Evolutionary conservation across 176 grass and related monocot species (phyloP).

Genomic region (Oryza meridionalis): DNA sequence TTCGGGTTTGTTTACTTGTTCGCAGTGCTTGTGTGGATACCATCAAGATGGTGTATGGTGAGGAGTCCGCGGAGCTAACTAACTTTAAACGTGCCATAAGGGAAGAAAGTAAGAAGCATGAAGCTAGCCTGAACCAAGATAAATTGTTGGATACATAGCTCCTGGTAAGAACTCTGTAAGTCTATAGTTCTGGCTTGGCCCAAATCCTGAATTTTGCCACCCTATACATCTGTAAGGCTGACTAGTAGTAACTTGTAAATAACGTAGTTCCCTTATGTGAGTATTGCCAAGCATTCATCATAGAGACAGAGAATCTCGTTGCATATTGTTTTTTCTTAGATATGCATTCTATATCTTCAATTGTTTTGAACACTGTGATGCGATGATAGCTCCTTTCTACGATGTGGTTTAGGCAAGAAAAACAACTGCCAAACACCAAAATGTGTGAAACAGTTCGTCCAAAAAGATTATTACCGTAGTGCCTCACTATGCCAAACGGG

Average conservation of each 20-base stretch:
- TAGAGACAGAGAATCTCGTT: neutral
- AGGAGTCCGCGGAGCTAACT: slow-evolving; percentile 56
- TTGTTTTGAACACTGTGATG: neutral
- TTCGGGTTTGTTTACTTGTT: slow-evolving; percentile 12
- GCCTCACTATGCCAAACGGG: neutral
- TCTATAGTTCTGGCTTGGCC: neutral
- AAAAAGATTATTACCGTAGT: neutral
- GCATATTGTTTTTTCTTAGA: neutral
- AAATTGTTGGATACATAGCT: slow-evolving; percentile 47
- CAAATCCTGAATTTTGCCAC: neutral
- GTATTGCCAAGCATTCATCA: neutral
- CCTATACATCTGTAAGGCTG: neutral
- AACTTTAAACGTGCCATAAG: slow-evolving; percentile 66
- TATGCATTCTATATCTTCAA: neutral
- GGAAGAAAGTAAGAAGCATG: slow-evolving; percentile 49
- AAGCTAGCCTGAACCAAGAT: slow-evolving; percentile 25
- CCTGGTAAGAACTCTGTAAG: neutral
- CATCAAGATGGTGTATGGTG: slow-evolving; percentile 77
- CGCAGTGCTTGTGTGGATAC: slow-evolving; percentile 64
- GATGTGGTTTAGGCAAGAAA: neutral
- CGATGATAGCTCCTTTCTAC: neutral
- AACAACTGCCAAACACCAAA: neutral
- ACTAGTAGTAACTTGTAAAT: neutral
- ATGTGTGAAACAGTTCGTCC: neutral
- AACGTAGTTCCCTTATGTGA: too few species aligned